These are phyloP conservation scores for Dioszegia aurantiaca DNA, from an alignment of 768 basidiomycete species.

Conservation along the genomic window DNA sequence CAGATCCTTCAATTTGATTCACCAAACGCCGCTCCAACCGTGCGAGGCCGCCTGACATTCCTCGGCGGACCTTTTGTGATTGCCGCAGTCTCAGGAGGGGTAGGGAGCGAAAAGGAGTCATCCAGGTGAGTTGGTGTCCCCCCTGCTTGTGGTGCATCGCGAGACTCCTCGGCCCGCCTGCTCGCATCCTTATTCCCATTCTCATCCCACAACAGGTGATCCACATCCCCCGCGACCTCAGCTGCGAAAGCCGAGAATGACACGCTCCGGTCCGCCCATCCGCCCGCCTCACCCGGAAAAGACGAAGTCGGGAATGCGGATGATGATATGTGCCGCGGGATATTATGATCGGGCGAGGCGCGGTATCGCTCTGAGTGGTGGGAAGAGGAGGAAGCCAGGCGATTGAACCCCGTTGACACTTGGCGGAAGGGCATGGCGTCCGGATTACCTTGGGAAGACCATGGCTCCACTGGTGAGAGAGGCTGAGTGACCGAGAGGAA, in stretches of 20 bases:
- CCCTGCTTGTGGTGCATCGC: neutral
- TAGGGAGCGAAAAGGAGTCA: neutral
- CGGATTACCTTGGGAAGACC: slow-evolving; percentile 1
- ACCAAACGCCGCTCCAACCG: slow-evolving; percentile 4
- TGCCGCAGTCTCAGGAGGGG: slow-evolving; percentile 1
- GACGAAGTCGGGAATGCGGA: slow-evolving; percentile 25
- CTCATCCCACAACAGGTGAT: slow-evolving; percentile 7
- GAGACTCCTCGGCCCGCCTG: neutral
- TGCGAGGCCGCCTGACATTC: slow-evolving; percentile 2
- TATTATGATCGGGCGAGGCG: slow-evolving; percentile 3
- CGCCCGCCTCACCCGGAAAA: slow-evolving; percentile 1
- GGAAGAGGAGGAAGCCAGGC: slow-evolving; percentile 14
- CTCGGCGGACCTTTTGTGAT: slow-evolving; percentile 1
- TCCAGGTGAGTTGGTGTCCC: neutral
- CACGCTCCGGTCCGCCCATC: slow-evolving; percentile 11
- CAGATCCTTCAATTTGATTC: neutral
- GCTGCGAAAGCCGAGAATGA: slow-evolving; percentile 11
- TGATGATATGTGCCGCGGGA: slow-evolving; percentile 27
- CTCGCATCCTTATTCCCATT: slow-evolving; percentile 1
- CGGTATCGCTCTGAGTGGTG: neutral
- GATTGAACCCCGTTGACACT: slow-evolving; percentile 23
- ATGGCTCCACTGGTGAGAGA: slow-evolving; percentile 25
- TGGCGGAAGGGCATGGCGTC: slow-evolving; percentile 20
- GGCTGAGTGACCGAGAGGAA: slow-evolving; percentile 26
- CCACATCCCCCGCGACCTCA: neutral